Evolutionary conservation across 805 yeast genomes (phyloP).

Genomic region (Metschnikowia reukaufii): DNA sequence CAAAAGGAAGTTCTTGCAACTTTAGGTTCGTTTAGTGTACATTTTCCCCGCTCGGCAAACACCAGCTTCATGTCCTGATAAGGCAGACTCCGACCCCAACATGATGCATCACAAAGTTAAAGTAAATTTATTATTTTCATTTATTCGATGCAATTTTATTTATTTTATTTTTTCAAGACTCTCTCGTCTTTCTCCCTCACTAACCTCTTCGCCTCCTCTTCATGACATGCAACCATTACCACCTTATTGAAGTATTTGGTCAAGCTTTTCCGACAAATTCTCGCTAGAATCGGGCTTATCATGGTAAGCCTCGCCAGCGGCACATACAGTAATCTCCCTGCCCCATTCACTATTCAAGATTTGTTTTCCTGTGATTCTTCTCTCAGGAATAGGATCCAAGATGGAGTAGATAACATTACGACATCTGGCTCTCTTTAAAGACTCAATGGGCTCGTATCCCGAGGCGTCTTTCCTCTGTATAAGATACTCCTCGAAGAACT

Average conservation of each 20-base stretch:
- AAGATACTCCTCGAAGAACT: slow-evolving; percentile 72
- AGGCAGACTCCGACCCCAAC: too few relatives aligned
- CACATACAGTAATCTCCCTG: slow-evolving; percentile 78
- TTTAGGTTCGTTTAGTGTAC: too few relatives aligned
- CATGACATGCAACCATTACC: not conserved
- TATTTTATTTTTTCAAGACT: not conserved
- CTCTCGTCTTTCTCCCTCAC: not conserved
- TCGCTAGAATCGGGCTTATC: slow-evolving; percentile 1
- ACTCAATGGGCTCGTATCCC: slow-evolving; percentile 92
- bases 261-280: slow-evolving; percentile 4
- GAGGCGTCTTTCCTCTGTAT: slow-evolving; percentile 75
- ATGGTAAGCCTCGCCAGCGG: slow-evolving; percentile 50
- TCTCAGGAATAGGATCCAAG: slow-evolving; percentile 83
- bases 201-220: not conserved
- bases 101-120: not conserved
- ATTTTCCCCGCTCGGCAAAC: too few relatives aligned
- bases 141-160: not conserved
- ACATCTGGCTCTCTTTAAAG: slow-evolving; percentile 80
- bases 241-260: not conserved
- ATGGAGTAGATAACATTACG: slow-evolving; percentile 91
- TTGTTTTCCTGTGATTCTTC: slow-evolving; percentile 87
- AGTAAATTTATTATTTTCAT: not conserved
- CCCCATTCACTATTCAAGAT: slow-evolving; percentile 95
- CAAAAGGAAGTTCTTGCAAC: too few relatives aligned
- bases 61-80: not conserved